Evolutionary conservation across 805 yeast species (phyloP).

Genomic region (Yarrowia bubula): DNA sequence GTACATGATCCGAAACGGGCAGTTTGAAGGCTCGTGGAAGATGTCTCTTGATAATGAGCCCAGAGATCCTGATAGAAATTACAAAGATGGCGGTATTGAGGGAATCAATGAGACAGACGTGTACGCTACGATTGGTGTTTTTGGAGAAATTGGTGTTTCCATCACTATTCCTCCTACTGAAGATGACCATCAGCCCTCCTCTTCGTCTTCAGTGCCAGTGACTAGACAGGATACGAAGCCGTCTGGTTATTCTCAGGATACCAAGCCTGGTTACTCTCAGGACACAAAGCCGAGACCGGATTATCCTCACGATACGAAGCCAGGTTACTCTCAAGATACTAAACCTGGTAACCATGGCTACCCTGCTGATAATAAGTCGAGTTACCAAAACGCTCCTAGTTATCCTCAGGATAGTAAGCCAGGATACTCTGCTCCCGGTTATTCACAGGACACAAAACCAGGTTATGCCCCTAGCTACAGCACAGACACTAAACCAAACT

Average conservation of each 20-base stretch:
- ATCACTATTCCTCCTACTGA: slow-evolving; percentile 32
- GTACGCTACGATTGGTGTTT: slow-evolving; percentile 35
- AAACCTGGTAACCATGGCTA: not conserved
- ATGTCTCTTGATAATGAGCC: slow-evolving; percentile 29
- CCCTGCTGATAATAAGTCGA: not conserved
- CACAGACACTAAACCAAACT: not conserved
- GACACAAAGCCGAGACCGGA: not conserved
- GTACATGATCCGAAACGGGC: slow-evolving; percentile 32
- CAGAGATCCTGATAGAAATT: slow-evolving; percentile 29
- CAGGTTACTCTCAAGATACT: not conserved
- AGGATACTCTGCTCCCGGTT: not conserved
- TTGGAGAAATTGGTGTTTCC: slow-evolving; percentile 34
- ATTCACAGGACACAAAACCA: not conserved
- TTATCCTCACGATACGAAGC: not conserved
- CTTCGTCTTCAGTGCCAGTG: not conserved
- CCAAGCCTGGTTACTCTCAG: not conserved
- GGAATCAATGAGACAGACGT: slow-evolving; percentile 34
- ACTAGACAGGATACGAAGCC: not conserved
- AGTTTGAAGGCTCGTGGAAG: slow-evolving; percentile 33
- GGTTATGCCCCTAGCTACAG: not conserved
- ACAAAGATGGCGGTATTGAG: slow-evolving; percentile 30
- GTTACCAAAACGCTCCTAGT: not conserved
- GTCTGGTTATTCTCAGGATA: not conserved
- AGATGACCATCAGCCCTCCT: not conserved
- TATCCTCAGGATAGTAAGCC: not conserved